phyloP scores from a whole-genome alignment of 306 rosid species.

The Sicyos baderoa region DNA sequence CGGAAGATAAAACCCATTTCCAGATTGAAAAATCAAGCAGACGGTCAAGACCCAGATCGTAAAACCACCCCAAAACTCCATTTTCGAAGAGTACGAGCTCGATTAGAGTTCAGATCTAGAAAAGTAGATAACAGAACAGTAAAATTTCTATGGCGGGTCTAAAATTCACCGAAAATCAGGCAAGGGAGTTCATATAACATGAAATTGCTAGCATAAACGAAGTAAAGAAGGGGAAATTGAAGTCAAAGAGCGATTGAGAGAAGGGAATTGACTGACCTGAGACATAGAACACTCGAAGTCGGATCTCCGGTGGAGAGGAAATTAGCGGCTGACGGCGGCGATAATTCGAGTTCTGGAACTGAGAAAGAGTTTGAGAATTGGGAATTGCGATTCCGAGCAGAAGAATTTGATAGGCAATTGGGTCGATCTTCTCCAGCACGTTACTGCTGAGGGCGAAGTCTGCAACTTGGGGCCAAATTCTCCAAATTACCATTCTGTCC shows the following conservation, averaged over 20 bases:
- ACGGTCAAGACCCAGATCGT: slow-evolving; percentile 41
- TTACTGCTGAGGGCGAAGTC: not conserved
- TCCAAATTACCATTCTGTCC: slow-evolving; percentile 7
- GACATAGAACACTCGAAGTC: too few species aligned
- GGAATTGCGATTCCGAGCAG: not conserved
- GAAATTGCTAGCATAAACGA: not conserved
- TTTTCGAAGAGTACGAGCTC: slow-evolving; percentile 25
- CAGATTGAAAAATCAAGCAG: slow-evolving; percentile 47
- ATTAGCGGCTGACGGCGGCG: not conserved
- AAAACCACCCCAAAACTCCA: slow-evolving; percentile 47
- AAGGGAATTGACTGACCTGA: slow-evolving; percentile 31
- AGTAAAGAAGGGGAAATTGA: not conserved
- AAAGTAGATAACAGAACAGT: slow-evolving; percentile 18
- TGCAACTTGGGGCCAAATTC: not conserved
- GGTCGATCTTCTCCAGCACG: not conserved
- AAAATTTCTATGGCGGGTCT: not conserved
- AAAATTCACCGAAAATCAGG: slow-evolving; percentile 15
- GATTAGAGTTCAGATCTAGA: slow-evolving; percentile 58
- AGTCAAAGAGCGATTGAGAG: slow-evolving; percentile 4
- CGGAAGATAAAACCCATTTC: slow-evolving; percentile 73
- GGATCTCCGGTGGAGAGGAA: slow-evolving; percentile 15
- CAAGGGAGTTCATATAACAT: slow-evolving; percentile 12
- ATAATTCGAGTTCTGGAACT: slow-evolving; percentile 23
- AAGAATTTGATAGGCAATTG: not conserved
- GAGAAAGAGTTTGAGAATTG: slow-evolving; percentile 15